A percentile compares a stretch with the other conserved stretches of the same genome.
Conservation (phyloP, 2,329 filamentous ascomycete species). For the Sporothrix humicola region DNA sequence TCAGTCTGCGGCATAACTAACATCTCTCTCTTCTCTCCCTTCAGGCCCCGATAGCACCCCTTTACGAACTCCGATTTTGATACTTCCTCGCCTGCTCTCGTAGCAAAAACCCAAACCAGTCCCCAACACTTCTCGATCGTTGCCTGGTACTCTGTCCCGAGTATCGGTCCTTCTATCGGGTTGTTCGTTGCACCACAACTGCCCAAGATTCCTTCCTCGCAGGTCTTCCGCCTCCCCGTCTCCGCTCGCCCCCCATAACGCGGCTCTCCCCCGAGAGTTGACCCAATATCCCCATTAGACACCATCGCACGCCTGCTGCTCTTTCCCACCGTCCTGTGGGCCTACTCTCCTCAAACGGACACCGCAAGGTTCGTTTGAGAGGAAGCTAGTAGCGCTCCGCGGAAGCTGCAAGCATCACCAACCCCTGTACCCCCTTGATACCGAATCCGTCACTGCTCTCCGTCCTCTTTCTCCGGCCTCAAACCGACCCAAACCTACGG, state of each 20-base stretch:
- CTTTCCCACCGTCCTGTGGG: slow-evolving; percentile 86
- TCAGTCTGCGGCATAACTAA: slow-evolving; percentile 4
- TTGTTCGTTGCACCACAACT: slow-evolving; percentile 46
- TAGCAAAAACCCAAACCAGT: slow-evolving; percentile 39
- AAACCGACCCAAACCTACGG: slow-evolving; percentile 45
- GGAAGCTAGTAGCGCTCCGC: slow-evolving; percentile 98
- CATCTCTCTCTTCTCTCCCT: background rate
- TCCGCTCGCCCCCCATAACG: slow-evolving; percentile 92
- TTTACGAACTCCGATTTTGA: slow-evolving; percentile 40
- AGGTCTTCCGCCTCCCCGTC: slow-evolving; percentile 81
- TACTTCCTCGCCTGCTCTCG: background rate
- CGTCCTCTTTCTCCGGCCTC: background rate
- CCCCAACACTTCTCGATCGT: slow-evolving; percentile 67
- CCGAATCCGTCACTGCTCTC: background rate
- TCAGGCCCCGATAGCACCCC: slow-evolving; percentile 67
- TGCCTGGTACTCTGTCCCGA: slow-evolving; percentile 52
- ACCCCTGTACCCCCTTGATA: background rate
- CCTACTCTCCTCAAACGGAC: slow-evolving; percentile 96
- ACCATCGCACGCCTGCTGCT: slow-evolving; percentile 66
- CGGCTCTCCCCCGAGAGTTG: slow-evolving; percentile 66
- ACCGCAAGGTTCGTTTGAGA: slow-evolving; percentile 95
- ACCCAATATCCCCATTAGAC: slow-evolving; percentile 49
- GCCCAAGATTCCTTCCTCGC: slow-evolving; percentile 87
- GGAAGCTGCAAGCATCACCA: slow-evolving; percentile 51
- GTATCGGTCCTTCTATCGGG: slow-evolving; percentile 68